These are phyloP conservation scores for Globisporangium barbulae DNA, from an alignment of 352 stramenopile species.

Conservation along the genomic window DNA sequence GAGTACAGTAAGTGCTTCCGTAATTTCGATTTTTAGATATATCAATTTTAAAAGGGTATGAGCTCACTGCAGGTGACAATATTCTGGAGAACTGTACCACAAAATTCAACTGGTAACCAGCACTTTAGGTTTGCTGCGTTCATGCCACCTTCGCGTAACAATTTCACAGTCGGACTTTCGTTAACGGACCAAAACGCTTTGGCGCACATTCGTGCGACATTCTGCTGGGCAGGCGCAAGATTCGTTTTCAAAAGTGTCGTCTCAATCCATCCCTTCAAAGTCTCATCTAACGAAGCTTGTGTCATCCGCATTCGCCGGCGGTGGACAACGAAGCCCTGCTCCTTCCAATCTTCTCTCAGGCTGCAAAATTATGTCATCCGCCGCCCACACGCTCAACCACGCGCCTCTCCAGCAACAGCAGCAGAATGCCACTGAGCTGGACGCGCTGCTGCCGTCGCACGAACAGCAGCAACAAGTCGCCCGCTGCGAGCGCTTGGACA, in stretches of 20 bases:
- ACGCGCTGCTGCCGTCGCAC: slow-evolving; percentile 23
- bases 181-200: neutral
- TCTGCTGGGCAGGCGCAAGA: neutral
- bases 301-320: no score
- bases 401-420: neutral
- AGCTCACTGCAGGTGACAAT: neutral
- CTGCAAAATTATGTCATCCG: neutral
- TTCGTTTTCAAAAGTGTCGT: neutral
- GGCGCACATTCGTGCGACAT: slow-evolving; percentile 1
- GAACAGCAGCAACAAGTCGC: neutral
- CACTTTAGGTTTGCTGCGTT: no score
- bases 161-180: no score
- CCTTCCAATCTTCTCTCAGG: neutral
- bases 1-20: neutral
- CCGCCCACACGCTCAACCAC: neutral
- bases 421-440: slow-evolving; percentile 22
- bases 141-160: no score
- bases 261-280: neutral
- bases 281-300: no score
- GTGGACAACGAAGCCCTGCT: neutral
- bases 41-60: slow-evolving; percentile 3
- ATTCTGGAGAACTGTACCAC: neutral
- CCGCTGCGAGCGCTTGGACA: slow-evolving; percentile 15
- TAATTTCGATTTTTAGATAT: neutral
- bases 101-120: no score